Evolutionary conservation across 495 filamentous ascomycete species (phyloP), one percentile per base, ranked within the genome.

Genomic region (Penicillium salamii): DNA sequence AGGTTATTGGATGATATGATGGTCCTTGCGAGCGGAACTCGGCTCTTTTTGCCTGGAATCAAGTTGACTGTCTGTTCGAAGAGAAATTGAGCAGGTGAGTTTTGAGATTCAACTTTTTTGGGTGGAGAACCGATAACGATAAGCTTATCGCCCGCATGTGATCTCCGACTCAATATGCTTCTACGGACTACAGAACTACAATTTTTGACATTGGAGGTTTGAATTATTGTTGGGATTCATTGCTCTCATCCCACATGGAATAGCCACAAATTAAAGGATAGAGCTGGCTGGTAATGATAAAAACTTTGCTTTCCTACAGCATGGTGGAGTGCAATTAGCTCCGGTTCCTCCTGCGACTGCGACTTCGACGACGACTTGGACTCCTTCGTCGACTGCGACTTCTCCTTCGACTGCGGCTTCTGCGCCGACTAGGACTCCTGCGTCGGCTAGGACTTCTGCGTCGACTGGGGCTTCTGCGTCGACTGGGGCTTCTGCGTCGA

Each of bases 71-170:
- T 38, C 14, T 26, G 34, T 38, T 9, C 33, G 20, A 23, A 31
- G 53, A 29, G 20, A 37, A 45, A 42, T 15, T 35, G 20, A n/a
- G 40, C 56, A 58, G 39, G 46, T 33, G 28, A 52, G 50, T 49
- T 46, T 42, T 41, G 48, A 23, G 41, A 49, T 58, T 58, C 49
- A 61, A 58, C 54, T 59, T 64, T 64, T 64, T 62, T 47, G 39
- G 20, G 61, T 52, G 61, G 55, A 58, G 48, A 46, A 43, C 49
- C 39, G 53, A 56, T 53, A 56, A 49, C 23, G 23, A 53, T 53
- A 55, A 39, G 35, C 49, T 53, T 46, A 52, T 48, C 43, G 29
- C 35, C 44, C 13, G 29, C 42, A 45, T 45, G 29, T 34, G 42
- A 45, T 45, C 40, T 42, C 21, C 23, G 23, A 8, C 15, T 20